Evolutionary conservation across 192 early-diverging fungal genomes (phyloP).

Genomic region (Backusella tarrabulga): DNA sequence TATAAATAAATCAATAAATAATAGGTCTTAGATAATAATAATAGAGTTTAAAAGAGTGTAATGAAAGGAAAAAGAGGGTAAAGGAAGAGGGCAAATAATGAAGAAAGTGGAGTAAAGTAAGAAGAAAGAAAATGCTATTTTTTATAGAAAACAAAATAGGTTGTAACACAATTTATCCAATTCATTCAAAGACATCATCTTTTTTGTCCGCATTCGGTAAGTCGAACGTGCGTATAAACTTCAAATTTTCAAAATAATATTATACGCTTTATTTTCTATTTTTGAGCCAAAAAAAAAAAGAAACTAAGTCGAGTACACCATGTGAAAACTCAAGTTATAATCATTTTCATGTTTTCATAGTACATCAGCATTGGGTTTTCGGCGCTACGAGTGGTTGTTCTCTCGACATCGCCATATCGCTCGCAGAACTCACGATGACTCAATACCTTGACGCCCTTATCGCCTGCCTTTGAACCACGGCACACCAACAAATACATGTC

Average conservation of each 20-base stretch:
- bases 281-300: background rate
- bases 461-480: conserved; percentile 38
- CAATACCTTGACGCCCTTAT: conserved; percentile 55
- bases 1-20: background rate
- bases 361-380: conserved; percentile 96
- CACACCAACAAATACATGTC: conserved; percentile 76
- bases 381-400: conserved; percentile 76
- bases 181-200: conserved; percentile 13
- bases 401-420: conserved; percentile 71
- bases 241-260: background rate
- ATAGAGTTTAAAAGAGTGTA: background rate
- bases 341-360: conserved; percentile 87
- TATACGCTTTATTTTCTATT: background rate
- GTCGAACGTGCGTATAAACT: background rate
- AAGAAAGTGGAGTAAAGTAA: background rate
- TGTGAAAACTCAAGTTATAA: conserved; percentile 42
- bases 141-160: background rate
- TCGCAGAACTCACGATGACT: conserved; percentile 81
- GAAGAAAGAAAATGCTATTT: background rate
- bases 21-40: background rate
- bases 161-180: background rate
- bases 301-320: background rate
- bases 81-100: background rate
- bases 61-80: background rate
- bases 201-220: conserved; percentile 17